Base-by-base conservation (phyloP, 257 asterid genomes). In the Cruciata laevipes region DNA sequence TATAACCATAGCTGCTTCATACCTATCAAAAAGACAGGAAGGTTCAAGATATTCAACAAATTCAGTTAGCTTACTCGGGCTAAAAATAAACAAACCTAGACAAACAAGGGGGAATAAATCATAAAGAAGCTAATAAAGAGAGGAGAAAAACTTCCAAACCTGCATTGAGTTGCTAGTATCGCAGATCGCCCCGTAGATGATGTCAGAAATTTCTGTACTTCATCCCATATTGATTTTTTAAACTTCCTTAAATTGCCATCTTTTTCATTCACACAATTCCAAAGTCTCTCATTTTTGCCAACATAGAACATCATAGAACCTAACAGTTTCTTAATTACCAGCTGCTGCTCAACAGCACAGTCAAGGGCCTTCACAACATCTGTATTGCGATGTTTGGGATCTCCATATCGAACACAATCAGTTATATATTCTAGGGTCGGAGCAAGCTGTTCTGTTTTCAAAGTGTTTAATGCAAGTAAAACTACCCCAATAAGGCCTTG, bases 361-460 rank as follows among this genome's bases (percentile, higher is more conserved):
- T 78, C 87, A 68, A 92, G 83, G 75, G 97, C 98, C 81, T 86
- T 92, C 83, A 83, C 86, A 69, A 87, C 89, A 80, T 92, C 96
- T 67, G 93, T 85, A 69, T 82, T 81, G 60, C 87, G 88, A 80
- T 89, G 85, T 75, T 75, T 78, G 61, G 73, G 77, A 63, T 86
- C 91, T 63, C 96, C 96, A 69, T 78, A 87, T 78, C 82, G 77
- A 69, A 92, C 77, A 84, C 97, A 92, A 81, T 86, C 88, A 25
- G 82, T 33, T 35, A 92, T 89, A 83, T 92, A 86, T 75, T 79
- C 89, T 77, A 87, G 90, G 12, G 95, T 89, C 13, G 98, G 98
- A 91, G 86, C 70, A 76, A 92, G 77, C 82, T 83, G 87, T 86
- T 92, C 96, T 40, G 61, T 83, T 78, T 85, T 87, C 59, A 92